A percentile compares a stretch with the other conserved stretches of the same genome.
Evolutionary conservation across 139 green algal genomes (phyloP).

Genomic region (Nannochloris sp.): DNA sequence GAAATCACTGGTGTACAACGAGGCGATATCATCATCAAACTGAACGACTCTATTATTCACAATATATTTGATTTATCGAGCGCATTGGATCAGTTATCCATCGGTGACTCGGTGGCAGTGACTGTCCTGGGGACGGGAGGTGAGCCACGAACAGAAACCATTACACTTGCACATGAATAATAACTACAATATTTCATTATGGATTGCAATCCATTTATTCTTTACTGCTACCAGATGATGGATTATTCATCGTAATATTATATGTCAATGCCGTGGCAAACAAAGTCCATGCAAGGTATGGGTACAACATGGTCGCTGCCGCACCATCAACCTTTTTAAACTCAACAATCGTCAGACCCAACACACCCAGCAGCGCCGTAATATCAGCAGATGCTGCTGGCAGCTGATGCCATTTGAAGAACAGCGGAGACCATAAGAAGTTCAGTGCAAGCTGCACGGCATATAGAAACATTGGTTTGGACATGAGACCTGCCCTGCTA

Average conservation of each 20-base stretch:
- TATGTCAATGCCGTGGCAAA: conserved; percentile 30
- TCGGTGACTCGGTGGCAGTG: conserved; percentile 16
- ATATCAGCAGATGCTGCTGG: conserved; percentile 42
- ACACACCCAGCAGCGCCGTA: conserved; percentile 32
- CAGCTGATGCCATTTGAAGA: conserved; percentile 51
- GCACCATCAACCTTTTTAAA: conserved; percentile 28
- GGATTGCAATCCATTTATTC: background rate
- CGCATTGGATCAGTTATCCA: conserved; percentile 11
- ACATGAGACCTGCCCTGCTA: conserved; percentile 7
- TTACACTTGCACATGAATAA: conserved; percentile 1
- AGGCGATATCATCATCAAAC: conserved; percentile 49
- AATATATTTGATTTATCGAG: conserved; percentile 19
- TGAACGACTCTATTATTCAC: conserved; percentile 13
- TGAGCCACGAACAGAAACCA: background rate
- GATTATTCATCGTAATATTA: conserved; percentile 22
- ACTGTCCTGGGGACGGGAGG: background rate
- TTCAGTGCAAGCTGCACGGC: conserved; percentile 20
- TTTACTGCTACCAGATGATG: background rate
- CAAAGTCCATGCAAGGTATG: conserved; percentile 36
- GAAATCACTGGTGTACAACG: conserved; percentile 47
- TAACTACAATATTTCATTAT: background rate
- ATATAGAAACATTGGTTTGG: conserved; percentile 25
- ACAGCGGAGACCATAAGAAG: conserved; percentile 36
- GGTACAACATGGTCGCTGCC: conserved; percentile 20
- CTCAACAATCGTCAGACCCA: conserved; percentile 35